Percentiles rank a stretch among this genome's conserved stretches.
Conservation (phyloP, 2,329 filamentous ascomycete species). For the Colletotrichum plurivorum region DNA sequence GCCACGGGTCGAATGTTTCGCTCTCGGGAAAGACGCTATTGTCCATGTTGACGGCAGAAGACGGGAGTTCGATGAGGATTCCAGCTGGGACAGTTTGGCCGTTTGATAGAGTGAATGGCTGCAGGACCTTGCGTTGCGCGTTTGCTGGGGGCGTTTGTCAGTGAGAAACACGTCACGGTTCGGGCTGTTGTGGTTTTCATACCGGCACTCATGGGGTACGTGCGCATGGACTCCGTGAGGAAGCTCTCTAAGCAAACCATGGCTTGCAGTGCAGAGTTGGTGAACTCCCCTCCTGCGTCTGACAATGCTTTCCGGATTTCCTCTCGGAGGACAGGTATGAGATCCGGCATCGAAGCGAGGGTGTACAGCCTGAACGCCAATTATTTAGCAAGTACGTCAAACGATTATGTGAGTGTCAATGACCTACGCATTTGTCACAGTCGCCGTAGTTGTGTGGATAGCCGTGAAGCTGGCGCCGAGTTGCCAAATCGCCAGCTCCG, state of each 20-base stretch:
- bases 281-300: not conserved
- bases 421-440: conserved; percentile 55
- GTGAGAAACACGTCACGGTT: conserved; percentile 49
- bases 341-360: not conserved
- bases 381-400: not conserved
- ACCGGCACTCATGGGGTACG: conserved; percentile 18
- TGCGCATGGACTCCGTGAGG: conserved; percentile 49
- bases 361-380: not conserved
- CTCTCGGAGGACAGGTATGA: not conserved
- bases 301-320: not conserved
- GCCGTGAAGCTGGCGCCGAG: conserved; percentile 62
- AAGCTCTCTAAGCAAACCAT: conserved; percentile 58
- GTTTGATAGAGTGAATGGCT: conserved; percentile 65
- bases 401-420: not conserved
- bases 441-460: conserved; percentile 65
- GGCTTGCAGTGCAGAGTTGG: conserved; percentile 51
- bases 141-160: conserved; percentile 52
- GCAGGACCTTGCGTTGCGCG: conserved; percentile 64
- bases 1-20: conserved; percentile 25
- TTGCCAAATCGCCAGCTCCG: conserved; percentile 56
- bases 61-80: conserved; percentile 57
- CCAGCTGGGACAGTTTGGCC: conserved; percentile 64
- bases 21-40: conserved; percentile 2
- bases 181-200: conserved; percentile 31
- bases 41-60: conserved; percentile 49